A percentile compares a stretch with the other conserved stretches of the same genome.
These are phyloP conservation scores for Excoecaria cochinchinensis DNA, from an alignment of 345 rosid genomes.

Conservation along the genomic window DNA sequence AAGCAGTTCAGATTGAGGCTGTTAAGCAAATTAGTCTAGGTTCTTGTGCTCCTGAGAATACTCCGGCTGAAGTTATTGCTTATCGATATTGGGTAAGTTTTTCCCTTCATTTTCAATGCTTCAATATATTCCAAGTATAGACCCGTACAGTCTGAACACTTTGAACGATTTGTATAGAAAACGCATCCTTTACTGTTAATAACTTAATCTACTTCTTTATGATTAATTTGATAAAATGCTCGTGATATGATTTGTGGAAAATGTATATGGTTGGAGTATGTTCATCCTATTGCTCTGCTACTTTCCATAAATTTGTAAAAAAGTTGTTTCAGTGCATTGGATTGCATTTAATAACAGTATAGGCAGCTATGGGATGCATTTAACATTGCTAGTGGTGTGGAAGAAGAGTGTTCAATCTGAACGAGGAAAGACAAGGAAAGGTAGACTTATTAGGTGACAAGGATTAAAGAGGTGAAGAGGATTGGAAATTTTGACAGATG, in stretches of 20 bases:
- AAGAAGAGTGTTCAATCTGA: too few species aligned
- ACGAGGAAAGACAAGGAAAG: too few species aligned
- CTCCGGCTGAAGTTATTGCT: slow-evolving; percentile 91
- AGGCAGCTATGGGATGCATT: background rate
- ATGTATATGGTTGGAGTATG: slow-evolving; percentile 6
- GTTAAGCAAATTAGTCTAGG: slow-evolving; percentile 92
- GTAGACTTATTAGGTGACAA: too few species aligned
- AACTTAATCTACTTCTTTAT: background rate
- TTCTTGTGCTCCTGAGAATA: slow-evolving; percentile 65
- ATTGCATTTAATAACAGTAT: background rate
- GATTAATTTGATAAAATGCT: background rate
- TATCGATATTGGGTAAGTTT: slow-evolving; percentile 88
- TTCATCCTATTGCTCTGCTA: background rate
- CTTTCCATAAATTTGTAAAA: background rate
- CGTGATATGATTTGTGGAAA: background rate
- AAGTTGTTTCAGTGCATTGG: background rate
- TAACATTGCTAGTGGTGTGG: background rate
- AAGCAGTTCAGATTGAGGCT: slow-evolving; percentile 96
- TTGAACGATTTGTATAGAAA: background rate
- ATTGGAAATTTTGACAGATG: too few species aligned
- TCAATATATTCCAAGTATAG: background rate
- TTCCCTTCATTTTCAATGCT: slow-evolving; percentile 13
- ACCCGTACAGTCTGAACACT: slow-evolving; percentile 7
- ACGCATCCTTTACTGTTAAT: background rate
- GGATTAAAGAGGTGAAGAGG: too few species aligned